A percentile compares a stretch with the other conserved stretches of the same genome.
Evolutionary conservation across 257 asterid species (phyloP).

Genomic region (Primulina eburnea): DNA sequence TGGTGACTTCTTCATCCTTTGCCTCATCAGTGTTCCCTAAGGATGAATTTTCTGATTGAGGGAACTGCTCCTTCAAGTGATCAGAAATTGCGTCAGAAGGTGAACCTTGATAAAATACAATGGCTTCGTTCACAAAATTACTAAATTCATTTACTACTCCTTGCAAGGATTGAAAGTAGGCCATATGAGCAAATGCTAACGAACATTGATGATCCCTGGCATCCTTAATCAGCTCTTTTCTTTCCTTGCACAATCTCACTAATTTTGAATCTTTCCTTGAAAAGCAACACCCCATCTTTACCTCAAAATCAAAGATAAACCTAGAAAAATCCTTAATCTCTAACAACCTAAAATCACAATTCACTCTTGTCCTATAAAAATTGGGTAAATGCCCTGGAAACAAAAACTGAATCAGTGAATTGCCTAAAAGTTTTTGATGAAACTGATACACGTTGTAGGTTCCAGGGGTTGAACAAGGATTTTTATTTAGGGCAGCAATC

Average conservation of each 20-base stretch:
- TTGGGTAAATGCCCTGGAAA: neutral
- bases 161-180: constrained; percentile 20
- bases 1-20: neutral
- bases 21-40: neutral
- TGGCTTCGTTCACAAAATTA: constrained; percentile 12
- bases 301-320: neutral
- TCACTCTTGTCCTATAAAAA: neutral
- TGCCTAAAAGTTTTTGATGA: neutral
- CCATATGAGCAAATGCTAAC: constrained; percentile 15
- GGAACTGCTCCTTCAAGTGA: constrained; percentile 6
- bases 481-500: neutral
- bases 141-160: constrained; percentile 15
- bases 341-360: neutral
- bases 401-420: neutral
- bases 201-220: constrained; percentile 22
- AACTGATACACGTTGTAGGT: neutral
- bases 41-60: neutral
- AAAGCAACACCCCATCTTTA: constrained; percentile 23
- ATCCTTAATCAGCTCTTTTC: constrained; percentile 17
- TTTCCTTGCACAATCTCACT: constrained; percentile 20
- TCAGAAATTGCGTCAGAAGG: neutral
- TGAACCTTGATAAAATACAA: constrained; percentile 9
- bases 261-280: constrained; percentile 18
- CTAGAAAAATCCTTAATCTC: neutral
- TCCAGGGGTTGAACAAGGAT: neutral